These are phyloP conservation scores for Serpula lacrymans DNA, from an alignment of 768 basidiomycete genomes.

Conservation along the genomic window DNA sequence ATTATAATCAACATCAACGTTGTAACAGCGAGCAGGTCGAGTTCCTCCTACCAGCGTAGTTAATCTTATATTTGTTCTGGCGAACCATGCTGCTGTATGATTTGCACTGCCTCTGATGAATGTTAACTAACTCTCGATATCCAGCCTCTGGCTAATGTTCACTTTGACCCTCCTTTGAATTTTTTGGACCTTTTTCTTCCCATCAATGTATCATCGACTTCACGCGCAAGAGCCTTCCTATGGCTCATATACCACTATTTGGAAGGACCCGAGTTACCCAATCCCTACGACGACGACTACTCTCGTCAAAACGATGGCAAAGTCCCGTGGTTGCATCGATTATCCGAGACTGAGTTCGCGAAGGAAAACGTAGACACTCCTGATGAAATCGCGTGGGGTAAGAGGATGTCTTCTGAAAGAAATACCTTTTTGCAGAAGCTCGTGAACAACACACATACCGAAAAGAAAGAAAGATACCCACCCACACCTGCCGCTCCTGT, in stretches of 20 bases:
- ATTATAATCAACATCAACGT: constrained; percentile 8
- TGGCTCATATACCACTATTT: constrained; percentile 84
- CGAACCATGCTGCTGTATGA: constrained; percentile 73
- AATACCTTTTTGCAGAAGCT: constrained; percentile 70
- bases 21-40: constrained; percentile 48
- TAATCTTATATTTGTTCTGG: constrained; percentile 81
- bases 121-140: constrained; percentile 8
- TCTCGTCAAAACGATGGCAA: constrained; percentile 55
- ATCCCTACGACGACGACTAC: constrained; percentile 74
- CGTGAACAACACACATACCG: constrained; percentile 51
- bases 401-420: constrained; percentile 67
- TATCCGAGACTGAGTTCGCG: constrained; percentile 51
- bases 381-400: constrained; percentile 79
- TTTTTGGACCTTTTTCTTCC: constrained; percentile 86
- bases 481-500: constrained; percentile 35
- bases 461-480: too few relatives aligned
- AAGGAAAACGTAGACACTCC: constrained; percentile 75
- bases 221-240: constrained; percentile 76
- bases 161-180: constrained; percentile 73
- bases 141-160: constrained; percentile 58
- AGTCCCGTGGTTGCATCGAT: constrained; percentile 56
- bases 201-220: constrained; percentile 62
- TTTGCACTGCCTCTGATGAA: constrained; percentile 8
- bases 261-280: constrained; percentile 58
- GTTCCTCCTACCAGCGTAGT: constrained; percentile 83